Evolutionary conservation across 371 early-diverging fungal species (phyloP), one percentile per base, ranked within the genome.

Genomic region (Dichotomocladium elegans): DNA sequence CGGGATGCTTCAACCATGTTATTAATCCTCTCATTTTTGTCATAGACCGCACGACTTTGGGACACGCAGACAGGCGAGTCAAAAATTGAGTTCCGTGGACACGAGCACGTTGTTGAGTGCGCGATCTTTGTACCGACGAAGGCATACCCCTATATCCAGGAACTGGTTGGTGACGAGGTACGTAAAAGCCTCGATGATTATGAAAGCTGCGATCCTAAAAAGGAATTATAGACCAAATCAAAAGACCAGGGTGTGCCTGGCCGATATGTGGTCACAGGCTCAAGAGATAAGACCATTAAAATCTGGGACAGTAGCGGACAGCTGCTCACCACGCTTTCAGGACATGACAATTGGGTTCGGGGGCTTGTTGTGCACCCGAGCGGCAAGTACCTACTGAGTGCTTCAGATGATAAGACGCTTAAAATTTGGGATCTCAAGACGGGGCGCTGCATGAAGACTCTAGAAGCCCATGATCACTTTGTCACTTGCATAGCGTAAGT

Each of bases 341-440:
- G 96, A 3, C 97, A 96, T 56, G 96, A 96, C 57, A 95, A 94
- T 63, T 96, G 97, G 97, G 88, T 96, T 11, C 85, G 96, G 27
- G 89, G 85, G 14, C 57, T 96, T 27, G 82, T 81, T 10, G 81
- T 93, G 55, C 91, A 91, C 54, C 89, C 95, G 0, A 82, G 78
- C 29, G 92, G 92, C 41, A 86, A 87, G 59, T 88, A 79, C 57
- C 55, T 96, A 14, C 60, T 95, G 10, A 85, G 88, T 30, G 90
- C 86, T 1, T 85, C 89, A 1, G 94, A 94, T 58, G 96, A 95
- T 68, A 94, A 91, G 60, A 85, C 91, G 0, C 65, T 94, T 54
- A 82, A 88, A 47, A 76, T 91, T 24, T 96, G 96, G 95, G 95
- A 96, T 57, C 60, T 95, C 22, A 77, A 81, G 45, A 83, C 90